Base-by-base conservation (phyloP, 2,329 filamentous ascomycete genomes). In the Aspergillus viridinutans region DNA sequence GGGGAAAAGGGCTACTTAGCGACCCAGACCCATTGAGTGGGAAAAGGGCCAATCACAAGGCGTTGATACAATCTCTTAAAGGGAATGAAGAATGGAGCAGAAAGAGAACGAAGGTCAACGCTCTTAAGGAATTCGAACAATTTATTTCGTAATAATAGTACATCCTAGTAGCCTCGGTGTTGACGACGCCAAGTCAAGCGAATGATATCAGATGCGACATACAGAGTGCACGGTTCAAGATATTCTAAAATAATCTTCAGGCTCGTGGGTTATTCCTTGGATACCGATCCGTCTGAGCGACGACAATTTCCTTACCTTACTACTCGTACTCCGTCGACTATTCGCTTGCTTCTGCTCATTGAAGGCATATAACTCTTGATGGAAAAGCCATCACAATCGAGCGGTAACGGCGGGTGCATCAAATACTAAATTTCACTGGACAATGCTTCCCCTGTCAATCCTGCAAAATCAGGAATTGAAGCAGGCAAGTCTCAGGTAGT, bases 41-140 rank as follows among this genome's bases (percentile, higher is more conserved):
- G 49, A 23, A 35, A 35, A 25, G 23, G 29, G 29, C 58, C 54
- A 63, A 59, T 61, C 55, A 58, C 49, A 47, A 26, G 32, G 45
- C 26, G 23, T 49, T 23, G n/a, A 3, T 50, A 28, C n/a, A 29
- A 42, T 38, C 10, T 51, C 23, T 43, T 42, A 38, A 35, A 42
- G 52, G 52, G 29, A 52, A 49, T 32, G 45, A 55, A 54, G 56
- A 61, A 58, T 21, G n/a, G 28, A 52, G 45, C 53, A 26, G 54
- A 61, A 63, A 23, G 21, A 32, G 28, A 56, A 40, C 55, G 57
- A 59, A 57, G 17, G 43, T 32, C 42, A 50, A 21, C 20, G 9
- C n/a, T 20, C 4, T 21, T 45, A 9, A 9, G 21, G 20, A 20
- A 45, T 10, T 10, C 12, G 10, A 45, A 45, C 40, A 12, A 23